Conservation (phyloP, 2,329 filamentous ascomycete species). For the Aspergillus viridinutans region DNA sequence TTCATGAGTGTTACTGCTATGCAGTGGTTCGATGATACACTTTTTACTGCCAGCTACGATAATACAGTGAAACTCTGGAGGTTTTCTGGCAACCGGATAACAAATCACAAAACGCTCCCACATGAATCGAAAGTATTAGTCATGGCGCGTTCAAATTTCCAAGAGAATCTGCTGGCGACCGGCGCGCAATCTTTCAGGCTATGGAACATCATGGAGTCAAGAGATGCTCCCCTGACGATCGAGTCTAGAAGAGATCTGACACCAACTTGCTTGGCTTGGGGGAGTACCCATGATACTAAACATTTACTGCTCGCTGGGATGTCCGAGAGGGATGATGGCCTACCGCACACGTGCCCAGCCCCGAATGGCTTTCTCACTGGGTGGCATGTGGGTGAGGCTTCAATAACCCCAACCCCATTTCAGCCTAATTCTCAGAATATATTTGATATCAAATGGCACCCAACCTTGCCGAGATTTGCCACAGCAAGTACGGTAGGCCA, state of each 20-base stretch:
- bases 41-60: constrained; percentile 56
- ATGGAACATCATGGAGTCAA: constrained; percentile 26
- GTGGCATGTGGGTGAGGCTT: constrained; percentile 48
- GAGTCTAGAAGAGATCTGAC: constrained; percentile 29
- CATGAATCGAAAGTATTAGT: constrained; percentile 51
- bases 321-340: constrained; percentile 37
- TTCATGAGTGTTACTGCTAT: constrained; percentile 56
- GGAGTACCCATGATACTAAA: constrained; percentile 31
- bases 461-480: constrained; percentile 47
- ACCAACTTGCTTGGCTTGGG: constrained; percentile 49
- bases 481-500: constrained; percentile 46
- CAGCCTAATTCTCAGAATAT: constrained; percentile 50
- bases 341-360: constrained; percentile 20
- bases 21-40: constrained; percentile 46
- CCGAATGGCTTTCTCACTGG: constrained; percentile 50
- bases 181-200: constrained; percentile 38
- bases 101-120: constrained; percentile 33
- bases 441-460: constrained; percentile 58
- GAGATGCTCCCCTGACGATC: constrained; percentile 27
- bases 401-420: constrained; percentile 35
- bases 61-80: constrained; percentile 56
- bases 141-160: constrained; percentile 43
- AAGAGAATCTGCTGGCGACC: constrained; percentile 44
- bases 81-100: constrained; percentile 22
- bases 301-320: constrained; percentile 54